These are phyloP conservation scores for Tremella yokohamensis DNA, from an alignment of 768 basidiomycete species.

Conservation along the genomic window DNA sequence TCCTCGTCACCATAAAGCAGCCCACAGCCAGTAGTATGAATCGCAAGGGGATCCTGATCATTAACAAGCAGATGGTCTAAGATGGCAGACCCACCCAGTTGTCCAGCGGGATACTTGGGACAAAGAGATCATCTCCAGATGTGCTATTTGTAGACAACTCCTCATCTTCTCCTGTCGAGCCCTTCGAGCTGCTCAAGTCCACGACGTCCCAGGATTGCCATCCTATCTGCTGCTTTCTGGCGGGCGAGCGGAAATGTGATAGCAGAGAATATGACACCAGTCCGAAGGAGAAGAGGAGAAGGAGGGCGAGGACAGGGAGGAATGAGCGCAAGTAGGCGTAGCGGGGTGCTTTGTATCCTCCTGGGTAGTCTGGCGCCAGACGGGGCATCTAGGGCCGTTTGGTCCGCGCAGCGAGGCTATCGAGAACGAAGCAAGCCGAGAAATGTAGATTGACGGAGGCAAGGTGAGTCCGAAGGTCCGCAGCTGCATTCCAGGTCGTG, in stretches of 20 bases:
- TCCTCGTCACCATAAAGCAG: slow-evolving; percentile 20
- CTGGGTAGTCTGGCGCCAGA: slow-evolving; percentile 16
- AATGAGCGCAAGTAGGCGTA: slow-evolving; percentile 54
- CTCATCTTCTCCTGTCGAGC: slow-evolving; percentile 60
- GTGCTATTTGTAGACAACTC: slow-evolving; percentile 54
- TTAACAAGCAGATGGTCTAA: slow-evolving; percentile 1
- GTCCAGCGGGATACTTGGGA: slow-evolving; percentile 72
- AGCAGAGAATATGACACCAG: slow-evolving; percentile 76
- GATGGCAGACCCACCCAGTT: slow-evolving; percentile 55
- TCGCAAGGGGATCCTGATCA: slow-evolving; percentile 62
- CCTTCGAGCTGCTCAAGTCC: slow-evolving; percentile 18
- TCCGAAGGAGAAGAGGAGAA: slow-evolving; percentile 66
- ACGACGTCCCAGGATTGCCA: slow-evolving; percentile 87
- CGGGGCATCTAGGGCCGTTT: slow-evolving; percentile 14
- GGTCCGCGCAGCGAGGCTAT: background rate
- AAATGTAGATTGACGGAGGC: background rate
- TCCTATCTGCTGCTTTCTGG: slow-evolving; percentile 63
- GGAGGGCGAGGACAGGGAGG: slow-evolving; percentile 51
- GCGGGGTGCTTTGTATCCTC: slow-evolving; percentile 10
- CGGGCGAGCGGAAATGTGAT: slow-evolving; percentile 61
- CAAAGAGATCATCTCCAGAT: slow-evolving; percentile 52
- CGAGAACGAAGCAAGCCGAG: background rate
- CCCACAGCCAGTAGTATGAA: slow-evolving; percentile 72
- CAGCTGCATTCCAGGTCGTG: too few species aligned
- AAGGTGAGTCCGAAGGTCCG: too few species aligned